phyloP scores from a whole-genome alignment of 2,329 filamentous ascomycete genomes.

The Helotiales sp. region DNA sequence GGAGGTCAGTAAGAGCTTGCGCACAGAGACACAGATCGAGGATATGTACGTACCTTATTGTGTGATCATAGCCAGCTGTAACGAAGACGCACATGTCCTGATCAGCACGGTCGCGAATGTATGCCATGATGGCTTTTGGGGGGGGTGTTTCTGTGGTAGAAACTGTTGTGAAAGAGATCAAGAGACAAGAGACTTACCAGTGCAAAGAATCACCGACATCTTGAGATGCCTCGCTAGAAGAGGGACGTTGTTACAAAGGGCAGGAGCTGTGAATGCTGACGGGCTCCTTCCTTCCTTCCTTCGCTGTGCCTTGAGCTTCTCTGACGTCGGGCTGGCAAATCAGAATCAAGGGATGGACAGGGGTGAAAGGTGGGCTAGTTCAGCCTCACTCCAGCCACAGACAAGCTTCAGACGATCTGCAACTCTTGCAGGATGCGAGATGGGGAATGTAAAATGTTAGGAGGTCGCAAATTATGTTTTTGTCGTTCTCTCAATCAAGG shows the following conservation, averaged over 20 bases:
- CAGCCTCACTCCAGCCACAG: background rate
- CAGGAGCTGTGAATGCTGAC: background rate
- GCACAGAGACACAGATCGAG: background rate
- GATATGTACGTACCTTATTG: constrained; percentile 62
- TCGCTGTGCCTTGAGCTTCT: background rate
- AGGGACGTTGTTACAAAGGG: background rate
- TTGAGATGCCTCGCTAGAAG: background rate
- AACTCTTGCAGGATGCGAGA: background rate
- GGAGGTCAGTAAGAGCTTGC: constrained; percentile 21
- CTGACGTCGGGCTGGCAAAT: constrained; percentile 7
- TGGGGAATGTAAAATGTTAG: background rate
- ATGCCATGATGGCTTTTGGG: constrained; percentile 16
- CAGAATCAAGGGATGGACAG: background rate
- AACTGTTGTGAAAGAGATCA: background rate
- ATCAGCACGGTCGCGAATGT: constrained; percentile 36
- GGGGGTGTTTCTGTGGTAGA: background rate
- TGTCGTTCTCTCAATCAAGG: no score
- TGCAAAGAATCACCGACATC: constrained; percentile 39
- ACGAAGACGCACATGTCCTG: constrained; percentile 34
- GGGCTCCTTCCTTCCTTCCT: background rate
- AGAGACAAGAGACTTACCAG: constrained; percentile 31
- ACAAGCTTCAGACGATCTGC: background rate
- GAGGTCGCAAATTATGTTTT: no score
- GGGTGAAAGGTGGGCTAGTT: background rate
- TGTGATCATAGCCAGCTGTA: constrained; percentile 75